Conservation (phyloP, 2,329 filamentous ascomycete species). For the Penicillium polonicum region DNA sequence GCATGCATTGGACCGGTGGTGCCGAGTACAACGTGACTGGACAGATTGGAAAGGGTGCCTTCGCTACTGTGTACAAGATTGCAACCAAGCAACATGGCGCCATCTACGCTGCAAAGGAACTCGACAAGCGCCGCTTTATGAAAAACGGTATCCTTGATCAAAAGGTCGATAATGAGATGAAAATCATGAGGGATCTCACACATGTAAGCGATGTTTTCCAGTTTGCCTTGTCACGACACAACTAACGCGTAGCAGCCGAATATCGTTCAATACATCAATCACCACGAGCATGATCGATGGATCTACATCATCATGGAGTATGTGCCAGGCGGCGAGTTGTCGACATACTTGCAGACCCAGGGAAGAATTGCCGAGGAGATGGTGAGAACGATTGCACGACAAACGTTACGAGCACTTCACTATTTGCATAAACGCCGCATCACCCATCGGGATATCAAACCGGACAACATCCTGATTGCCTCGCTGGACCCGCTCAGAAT, state of each 20-base stretch:
- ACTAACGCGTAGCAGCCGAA: slow-evolving; percentile 59
- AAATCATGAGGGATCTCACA: slow-evolving; percentile 81
- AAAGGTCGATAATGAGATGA: slow-evolving; percentile 95
- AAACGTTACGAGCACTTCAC: slow-evolving; percentile 73
- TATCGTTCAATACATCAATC: slow-evolving; percentile 88
- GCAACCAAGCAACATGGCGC: slow-evolving; percentile 80
- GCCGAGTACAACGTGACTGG: slow-evolving; percentile 79
- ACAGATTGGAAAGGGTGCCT: slow-evolving; percentile 86
- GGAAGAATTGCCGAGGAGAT: slow-evolving; percentile 65
- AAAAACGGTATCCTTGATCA: slow-evolving; percentile 87
- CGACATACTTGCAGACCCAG: slow-evolving; percentile 64
- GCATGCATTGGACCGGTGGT: slow-evolving; percentile 81
- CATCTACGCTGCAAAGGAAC: slow-evolving; percentile 87
- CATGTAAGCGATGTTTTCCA: slow-evolving; percentile 61
- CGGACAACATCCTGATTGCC: slow-evolving; percentile 90
- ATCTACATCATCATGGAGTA: slow-evolving; percentile 98
- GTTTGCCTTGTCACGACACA: not conserved
- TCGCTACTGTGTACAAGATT: slow-evolving; percentile 89
- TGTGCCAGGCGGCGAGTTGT: slow-evolving; percentile 77
- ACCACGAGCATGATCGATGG: slow-evolving; percentile 75
- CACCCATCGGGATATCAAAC: slow-evolving; percentile 97
- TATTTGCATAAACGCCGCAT: slow-evolving; percentile 88
- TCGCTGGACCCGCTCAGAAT: slow-evolving; percentile 71
- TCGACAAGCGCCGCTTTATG: slow-evolving; percentile 89
- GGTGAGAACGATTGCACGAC: slow-evolving; percentile 67